These are phyloP conservation scores for Pestalotiopsis sp. DNA, from an alignment of 2,329 filamentous ascomycete species.

Conservation along the genomic window DNA sequence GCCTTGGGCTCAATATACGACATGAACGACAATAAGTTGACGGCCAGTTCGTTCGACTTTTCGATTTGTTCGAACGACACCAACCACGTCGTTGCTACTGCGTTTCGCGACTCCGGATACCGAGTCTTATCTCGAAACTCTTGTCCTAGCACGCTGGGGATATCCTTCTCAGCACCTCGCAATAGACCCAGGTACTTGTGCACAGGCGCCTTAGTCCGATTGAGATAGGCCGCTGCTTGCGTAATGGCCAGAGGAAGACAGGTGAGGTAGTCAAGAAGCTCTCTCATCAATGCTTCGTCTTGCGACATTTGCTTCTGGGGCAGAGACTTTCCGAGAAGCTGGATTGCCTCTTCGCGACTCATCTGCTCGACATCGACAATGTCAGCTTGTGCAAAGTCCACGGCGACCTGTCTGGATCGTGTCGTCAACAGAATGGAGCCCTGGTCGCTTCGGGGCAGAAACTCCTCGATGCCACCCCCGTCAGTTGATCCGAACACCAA, in stretches of 20 bases:
- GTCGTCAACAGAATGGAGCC: constrained; percentile 40
- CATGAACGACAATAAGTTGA: constrained; percentile 40
- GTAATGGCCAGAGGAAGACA: constrained; percentile 42
- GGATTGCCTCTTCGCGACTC: constrained; percentile 25
- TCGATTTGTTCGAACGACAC: constrained; percentile 43
- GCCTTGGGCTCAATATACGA: constrained; percentile 41
- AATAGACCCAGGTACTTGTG: constrained; percentile 37
- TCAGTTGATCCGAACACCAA: neutral
- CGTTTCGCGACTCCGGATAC: constrained; percentile 32
- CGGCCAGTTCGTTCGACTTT: constrained; percentile 29
- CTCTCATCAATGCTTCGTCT: constrained; percentile 15
- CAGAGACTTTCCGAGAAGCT: constrained; percentile 28
- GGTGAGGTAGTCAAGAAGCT: constrained; percentile 36
- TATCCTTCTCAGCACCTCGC: constrained; percentile 30
- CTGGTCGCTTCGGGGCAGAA: constrained; percentile 15
- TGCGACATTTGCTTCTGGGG: constrained; percentile 21
- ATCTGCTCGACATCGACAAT: constrained; percentile 33
- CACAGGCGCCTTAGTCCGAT: constrained; percentile 26
- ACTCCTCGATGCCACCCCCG: neutral
- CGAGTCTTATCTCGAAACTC: constrained; percentile 36
- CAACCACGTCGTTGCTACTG: constrained; percentile 40
- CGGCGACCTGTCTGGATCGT: constrained; percentile 32
- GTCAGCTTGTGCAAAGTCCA: constrained; percentile 25
- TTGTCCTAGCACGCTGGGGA: constrained; percentile 32
- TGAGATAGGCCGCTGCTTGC: constrained; percentile 42